Evolutionary conservation across 306 rosid species (phyloP).

Genomic region (Cucurbita argyrosperma): DNA sequence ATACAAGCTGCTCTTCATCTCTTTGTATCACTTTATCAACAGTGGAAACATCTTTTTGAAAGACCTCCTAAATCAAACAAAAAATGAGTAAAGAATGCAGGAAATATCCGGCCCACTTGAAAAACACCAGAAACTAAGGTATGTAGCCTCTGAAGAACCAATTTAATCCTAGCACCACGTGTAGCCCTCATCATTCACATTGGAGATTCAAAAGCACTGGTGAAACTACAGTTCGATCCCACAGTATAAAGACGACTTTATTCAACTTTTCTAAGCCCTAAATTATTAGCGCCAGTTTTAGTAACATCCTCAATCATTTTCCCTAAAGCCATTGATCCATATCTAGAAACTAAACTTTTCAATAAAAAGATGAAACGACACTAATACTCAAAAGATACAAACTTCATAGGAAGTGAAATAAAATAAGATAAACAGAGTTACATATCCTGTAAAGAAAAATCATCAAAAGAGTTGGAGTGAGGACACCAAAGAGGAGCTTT

Average conservation of each 20-base stretch:
- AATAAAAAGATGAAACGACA: too few relatives aligned
- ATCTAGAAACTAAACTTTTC: neutral
- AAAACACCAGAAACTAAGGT: neutral
- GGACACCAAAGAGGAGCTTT: neutral
- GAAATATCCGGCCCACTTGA: neutral
- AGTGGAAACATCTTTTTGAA: slow-evolving; percentile 22
- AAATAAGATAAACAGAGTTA: neutral
- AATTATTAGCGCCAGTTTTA: neutral
- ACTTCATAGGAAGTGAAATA: too few relatives aligned
- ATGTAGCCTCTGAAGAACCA: neutral
- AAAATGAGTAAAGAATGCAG: slow-evolving; percentile 5
- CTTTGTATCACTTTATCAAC: slow-evolving; percentile 19
- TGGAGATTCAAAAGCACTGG: neutral
- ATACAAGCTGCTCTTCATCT: slow-evolving; percentile 18
- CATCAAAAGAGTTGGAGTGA: neutral
- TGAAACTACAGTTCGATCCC: neutral
- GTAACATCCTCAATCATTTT: neutral
- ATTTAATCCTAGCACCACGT: neutral
- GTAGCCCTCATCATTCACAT: neutral
- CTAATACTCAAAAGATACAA: too few relatives aligned
- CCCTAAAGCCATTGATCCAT: neutral
- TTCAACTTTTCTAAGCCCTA: neutral
- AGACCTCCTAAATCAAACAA: slow-evolving; percentile 21
- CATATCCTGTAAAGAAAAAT: neutral
- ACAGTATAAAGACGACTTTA: neutral